Base-by-base conservation (phyloP, 164 flowering plant species). In the Stephania japonica region DNA sequence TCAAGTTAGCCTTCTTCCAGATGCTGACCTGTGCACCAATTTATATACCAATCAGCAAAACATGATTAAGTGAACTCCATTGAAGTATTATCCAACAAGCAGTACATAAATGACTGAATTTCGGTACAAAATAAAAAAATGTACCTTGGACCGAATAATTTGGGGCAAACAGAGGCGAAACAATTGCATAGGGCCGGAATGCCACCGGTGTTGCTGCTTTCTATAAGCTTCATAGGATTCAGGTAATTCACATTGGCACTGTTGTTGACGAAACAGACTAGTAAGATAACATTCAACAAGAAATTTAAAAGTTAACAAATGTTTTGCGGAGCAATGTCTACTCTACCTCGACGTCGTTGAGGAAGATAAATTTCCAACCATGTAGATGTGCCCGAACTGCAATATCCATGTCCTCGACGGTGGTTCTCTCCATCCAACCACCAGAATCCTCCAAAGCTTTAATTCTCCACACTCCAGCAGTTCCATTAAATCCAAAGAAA, bases 141-240 rank as follows among this genome's bases (percentile, higher is more conserved):
- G 43, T 56, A 94, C 98, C 97, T 94, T 94, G 71, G 98, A 72
- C 72, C 73, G 71, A 63, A 90, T 84, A 21, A 91, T 80, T 66
- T 68, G 91, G 10, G 94, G 99, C 77, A 95, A 82, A 78, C 97
- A 92, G 8, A 95, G 86, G 7, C 98, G 92, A 77, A 94, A 94
- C 81, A 94, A 74, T 77, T 92, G 99, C 98, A 94, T 94, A 2
- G 98, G 99, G 24, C 99, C 99, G 13, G 99, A 95, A 78, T 95
- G 99, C 99, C 99, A 95, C 72, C 99, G 80, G 68, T 95, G 99
- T 77, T 95, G 99, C 79, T 95, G 99, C 74, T 95, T 95, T 78
- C 97, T 73, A 69, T 94, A 94, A 42, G 97, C 97, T 81, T 94
- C 98, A 76, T 89, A 94, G 42, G 98, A 94, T 81, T 95, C 99